Evolutionary conservation across 768 basidiomycete species (phyloP), one percentile per base, ranked within the genome.

Genomic region (Trametes cubensis): DNA sequence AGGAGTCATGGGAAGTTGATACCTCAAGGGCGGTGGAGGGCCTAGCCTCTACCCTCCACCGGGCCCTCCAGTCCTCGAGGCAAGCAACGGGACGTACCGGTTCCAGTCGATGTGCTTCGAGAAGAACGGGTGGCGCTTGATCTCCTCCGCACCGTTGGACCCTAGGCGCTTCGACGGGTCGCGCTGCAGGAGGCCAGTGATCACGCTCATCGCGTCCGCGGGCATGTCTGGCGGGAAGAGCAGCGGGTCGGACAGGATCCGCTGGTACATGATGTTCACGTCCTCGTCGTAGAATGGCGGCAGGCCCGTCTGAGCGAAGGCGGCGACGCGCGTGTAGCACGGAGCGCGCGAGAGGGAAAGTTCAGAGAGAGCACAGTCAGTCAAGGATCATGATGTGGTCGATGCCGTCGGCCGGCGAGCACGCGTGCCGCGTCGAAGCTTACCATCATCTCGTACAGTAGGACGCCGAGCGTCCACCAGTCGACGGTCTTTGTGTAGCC

Each of bases 251-350:
- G 88, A 83, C 25, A 98, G 83, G 72, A 98, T 98, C 61, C 95
- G 89, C 74, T 95, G 91, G 73, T 96, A 95, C 95, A 95, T 97
- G 45, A 91, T 90, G 78, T 96, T 95, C 45, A 96, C 95, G 74
- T 98, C 97, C 74, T 99, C 96, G 70, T 98, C 95, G 74, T 98
- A 99, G 83, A 97, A 98, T 3, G 96, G 96, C 13, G 96, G 97
- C 17, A 99, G 84, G 39, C 96, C 96, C 6, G 96, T 93, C 86
- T 97, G 71, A 68, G 17, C 7, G 34, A 11, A 28, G 5, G 25
- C 21, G 25, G 13, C 20, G 21, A 11, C 25, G 26, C 14, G 42
- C 42, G 42, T 21, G 30, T 17, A 14, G 26, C 48, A 17, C 34
- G 34, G 34, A 34, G 34, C 34, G 26, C 48, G 48, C 48, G 28